Percentiles rank a stretch among this genome's conserved stretches.
phyloP scores from a whole-genome alignment of 1,284 basidiomycete species.

The Sanghuangporus sanghuang region DNA sequence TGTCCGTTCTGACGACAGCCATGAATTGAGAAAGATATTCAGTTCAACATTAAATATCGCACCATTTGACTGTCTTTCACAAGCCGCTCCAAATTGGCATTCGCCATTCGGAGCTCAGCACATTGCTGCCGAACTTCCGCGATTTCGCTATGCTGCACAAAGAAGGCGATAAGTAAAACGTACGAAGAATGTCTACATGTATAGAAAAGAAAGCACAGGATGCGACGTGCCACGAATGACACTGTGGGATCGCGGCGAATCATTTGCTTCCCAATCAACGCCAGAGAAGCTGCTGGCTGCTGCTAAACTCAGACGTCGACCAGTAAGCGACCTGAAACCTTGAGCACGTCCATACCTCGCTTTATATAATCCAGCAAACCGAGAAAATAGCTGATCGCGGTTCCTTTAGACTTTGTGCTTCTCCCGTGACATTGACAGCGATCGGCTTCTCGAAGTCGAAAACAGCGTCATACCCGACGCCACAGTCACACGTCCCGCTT shows the following conservation, averaged over 20 bases:
- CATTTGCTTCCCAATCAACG: too few relatives aligned
- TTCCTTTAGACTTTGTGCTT: too few relatives aligned
- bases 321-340: background rate
- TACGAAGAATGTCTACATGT: background rate
- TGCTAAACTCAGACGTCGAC: too few relatives aligned
- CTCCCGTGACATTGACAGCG: background rate
- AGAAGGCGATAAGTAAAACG: background rate
- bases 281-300: too few relatives aligned
- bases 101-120: slow-evolving; percentile 62
- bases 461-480: background rate
- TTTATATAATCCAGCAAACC: too few relatives aligned
- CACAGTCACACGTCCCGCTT: background rate
- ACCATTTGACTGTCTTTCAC: slow-evolving; percentile 63
- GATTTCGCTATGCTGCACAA: slow-evolving; percentile 55
- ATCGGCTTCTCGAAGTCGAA: background rate
- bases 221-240: too few relatives aligned
- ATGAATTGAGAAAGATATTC: background rate
- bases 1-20: background rate
- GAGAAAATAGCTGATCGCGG: too few relatives aligned
- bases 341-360: too few relatives aligned
- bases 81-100: slow-evolving; percentile 68
- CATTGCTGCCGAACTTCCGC: slow-evolving; percentile 69
- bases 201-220: background rate
- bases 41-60: slow-evolving; percentile 22
- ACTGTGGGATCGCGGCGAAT: too few relatives aligned